A percentile compares a stretch with the other conserved stretches of the same genome.
Evolutionary conservation across 331 rosid species (phyloP).

Genomic region (Rhamnella rubrinervis): DNA sequence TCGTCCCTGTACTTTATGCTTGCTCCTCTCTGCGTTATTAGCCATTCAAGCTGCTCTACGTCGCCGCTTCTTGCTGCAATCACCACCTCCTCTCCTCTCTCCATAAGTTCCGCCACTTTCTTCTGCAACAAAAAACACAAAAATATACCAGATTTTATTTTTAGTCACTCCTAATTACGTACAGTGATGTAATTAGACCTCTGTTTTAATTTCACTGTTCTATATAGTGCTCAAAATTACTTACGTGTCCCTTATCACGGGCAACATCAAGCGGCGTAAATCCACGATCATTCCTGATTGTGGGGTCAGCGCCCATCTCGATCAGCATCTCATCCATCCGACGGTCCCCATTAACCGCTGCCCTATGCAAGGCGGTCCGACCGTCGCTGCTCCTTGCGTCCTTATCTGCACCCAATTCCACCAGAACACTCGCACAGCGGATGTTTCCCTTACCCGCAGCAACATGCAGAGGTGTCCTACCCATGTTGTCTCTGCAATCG

Average conservation of each 20-base stretch:
- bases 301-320: conserved; percentile 31
- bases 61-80: conserved; percentile 61
- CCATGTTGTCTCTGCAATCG: conserved; percentile 27
- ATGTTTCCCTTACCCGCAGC: conserved; percentile 32
- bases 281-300: conserved; percentile 17
- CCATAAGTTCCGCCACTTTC: conserved; percentile 30
- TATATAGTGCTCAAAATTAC: conserved; percentile 10
- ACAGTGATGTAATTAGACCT: background rate
- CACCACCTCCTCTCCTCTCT: conserved; percentile 50
- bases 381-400: conserved; percentile 28
- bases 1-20: conserved; percentile 39
- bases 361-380: conserved; percentile 28
- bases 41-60: conserved; percentile 27
- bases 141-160: background rate
- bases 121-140: conserved; percentile 17
- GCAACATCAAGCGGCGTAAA: conserved; percentile 26
- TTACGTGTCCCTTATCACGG: conserved; percentile 48
- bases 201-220: too few species aligned
- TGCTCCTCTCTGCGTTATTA: conserved; percentile 47
- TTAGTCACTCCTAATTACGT: too few species aligned
- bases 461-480: conserved; percentile 37
- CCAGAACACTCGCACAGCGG: conserved; percentile 20
- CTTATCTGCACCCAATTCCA: conserved; percentile 31
- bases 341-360: conserved; percentile 35
- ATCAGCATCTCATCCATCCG: conserved; percentile 34